Evolutionary conservation across 1,139 yeast species (phyloP), one percentile per base, ranked within the genome.

Genomic region (Pichia terricola): DNA sequence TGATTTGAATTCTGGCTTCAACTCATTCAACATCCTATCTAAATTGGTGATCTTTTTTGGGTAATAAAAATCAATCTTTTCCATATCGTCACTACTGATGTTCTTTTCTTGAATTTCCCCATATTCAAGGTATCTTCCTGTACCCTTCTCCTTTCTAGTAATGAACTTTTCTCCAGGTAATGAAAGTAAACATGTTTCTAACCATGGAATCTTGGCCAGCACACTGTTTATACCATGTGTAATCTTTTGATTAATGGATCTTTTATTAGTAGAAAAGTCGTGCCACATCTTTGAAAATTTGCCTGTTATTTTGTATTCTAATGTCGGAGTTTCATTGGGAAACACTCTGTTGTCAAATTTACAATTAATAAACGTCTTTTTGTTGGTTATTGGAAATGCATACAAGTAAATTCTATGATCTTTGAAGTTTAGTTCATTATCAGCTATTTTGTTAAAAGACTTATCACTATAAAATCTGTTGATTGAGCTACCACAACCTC

Each of bases 381-480:
- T 59, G 4, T 75, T 67, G 4, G 85, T 79, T 26, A 82, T 65
- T 4, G 91, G 91, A 5, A 81, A 63, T 9, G 81, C 64, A 25
- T 79, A 63, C 25, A 79, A 64, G 51, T 72, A 76, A 35, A 75
- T 69, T 6, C 46, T 39, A 31, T 50, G 42, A 4, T 32, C 16
- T 4, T 27, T 11, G 4, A 44, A 38, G 33, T 16, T 16, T 16
- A 16, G 22, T 16, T 16, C 22, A 16, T 16, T 33, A 33, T 33
- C 16, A 33, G 3, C 6, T 6, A 6, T 22, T 10, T 33, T 33
- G n/a, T 6, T 22, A 11, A 33, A 6, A 11, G 35, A 16, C 22
- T 16, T 33, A 11, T 33, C 22, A 16, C 22, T 33, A 22, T 33
- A 11, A 11, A 6, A 33, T 35, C 11, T 28, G 27, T 28, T 16